Base-by-base conservation (phyloP, 2,329 filamentous ascomycete species). In the Claviceps sorghi region DNA sequence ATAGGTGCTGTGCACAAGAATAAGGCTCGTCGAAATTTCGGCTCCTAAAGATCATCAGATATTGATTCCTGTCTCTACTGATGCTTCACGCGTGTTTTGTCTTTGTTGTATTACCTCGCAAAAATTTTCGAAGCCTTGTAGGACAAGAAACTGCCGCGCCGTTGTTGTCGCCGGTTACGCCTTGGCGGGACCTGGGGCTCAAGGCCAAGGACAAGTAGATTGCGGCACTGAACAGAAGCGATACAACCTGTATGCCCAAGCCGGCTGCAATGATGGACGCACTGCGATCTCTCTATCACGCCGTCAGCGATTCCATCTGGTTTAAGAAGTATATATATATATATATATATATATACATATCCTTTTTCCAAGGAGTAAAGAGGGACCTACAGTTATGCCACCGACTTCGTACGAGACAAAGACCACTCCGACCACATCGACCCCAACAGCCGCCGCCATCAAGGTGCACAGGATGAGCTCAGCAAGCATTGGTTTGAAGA, bases 181-280 rank as follows among this genome's bases (percentile, higher is more conserved):
- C 64, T 36, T 63, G 64, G 17, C 67, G 66, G 15, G 64, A 67
- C 48, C 64, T 64, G 8, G 75, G 56, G 38, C 63, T 62, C 36
- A 69, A 58, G 15, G 66, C 66, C 43, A 76, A 73, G 56, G 63
- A 72, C 48, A 66, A 65, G 53, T 67, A 70, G 51, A 64, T 62
- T 21, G 58, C 61, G 19, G 69, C 61, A 52, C 72, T 73, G 11
- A 67, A 57, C 30, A 69, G 47, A 10, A 77, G 60, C 4, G 69
- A 65, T 5, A 63, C 52, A 2, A 69, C 59, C 54, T 77, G 74
- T 21, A 78, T 60, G 1, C 61, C 69, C 13, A 78, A 57, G 8
- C 74, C 75, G 2, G 63, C 67, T 7, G 72, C 62, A n/a, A 73
- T 36, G 3, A 36, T 36, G 34, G 34, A 36, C 13, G 34, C 34